These are phyloP conservation scores for Gastrolobium villosum DNA, from an alignment of 306 rosid species.

Conservation along the genomic window DNA sequence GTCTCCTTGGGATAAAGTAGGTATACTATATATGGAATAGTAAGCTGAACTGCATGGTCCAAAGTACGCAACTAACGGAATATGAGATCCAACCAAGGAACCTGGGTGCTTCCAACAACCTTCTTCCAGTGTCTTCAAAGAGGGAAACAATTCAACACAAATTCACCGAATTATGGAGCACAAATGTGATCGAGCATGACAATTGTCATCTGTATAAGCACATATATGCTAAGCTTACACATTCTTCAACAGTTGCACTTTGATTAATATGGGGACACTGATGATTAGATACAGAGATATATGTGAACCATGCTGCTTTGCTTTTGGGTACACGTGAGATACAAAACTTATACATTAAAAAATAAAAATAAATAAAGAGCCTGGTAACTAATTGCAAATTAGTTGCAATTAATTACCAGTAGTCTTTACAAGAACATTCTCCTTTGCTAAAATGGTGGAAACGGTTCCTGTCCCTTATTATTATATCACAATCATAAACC, in stretches of 20 bases:
- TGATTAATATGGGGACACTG: neutral
- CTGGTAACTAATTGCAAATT: neutral
- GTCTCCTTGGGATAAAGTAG: neutral
- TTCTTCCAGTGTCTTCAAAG: neutral
- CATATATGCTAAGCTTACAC: neutral
- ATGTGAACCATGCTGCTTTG: conserved; percentile 26
- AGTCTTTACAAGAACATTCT: conserved; percentile 69
- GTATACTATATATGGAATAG: neutral
- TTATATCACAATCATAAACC: conserved; percentile 57
- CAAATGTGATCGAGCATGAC: neutral
- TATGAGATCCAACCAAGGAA: neutral
- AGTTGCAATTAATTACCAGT: conserved; percentile 61
- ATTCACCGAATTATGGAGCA: neutral
- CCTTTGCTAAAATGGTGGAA: conserved; percentile 79
- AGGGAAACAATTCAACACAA: neutral
- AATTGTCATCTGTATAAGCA: neutral
- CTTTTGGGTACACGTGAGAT: neutral
- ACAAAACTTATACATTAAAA: conserved; percentile 1
- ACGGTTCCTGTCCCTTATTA: conserved; percentile 70
- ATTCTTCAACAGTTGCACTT: neutral
- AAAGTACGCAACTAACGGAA: neutral
- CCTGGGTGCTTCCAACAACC: neutral
- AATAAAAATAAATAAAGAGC: neutral
- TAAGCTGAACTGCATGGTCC: too few species aligned
- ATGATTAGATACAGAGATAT: neutral